These are phyloP conservation scores for Begonia peltatifolia DNA, from an alignment of 306 rosid genomes.

Conservation along the genomic window DNA sequence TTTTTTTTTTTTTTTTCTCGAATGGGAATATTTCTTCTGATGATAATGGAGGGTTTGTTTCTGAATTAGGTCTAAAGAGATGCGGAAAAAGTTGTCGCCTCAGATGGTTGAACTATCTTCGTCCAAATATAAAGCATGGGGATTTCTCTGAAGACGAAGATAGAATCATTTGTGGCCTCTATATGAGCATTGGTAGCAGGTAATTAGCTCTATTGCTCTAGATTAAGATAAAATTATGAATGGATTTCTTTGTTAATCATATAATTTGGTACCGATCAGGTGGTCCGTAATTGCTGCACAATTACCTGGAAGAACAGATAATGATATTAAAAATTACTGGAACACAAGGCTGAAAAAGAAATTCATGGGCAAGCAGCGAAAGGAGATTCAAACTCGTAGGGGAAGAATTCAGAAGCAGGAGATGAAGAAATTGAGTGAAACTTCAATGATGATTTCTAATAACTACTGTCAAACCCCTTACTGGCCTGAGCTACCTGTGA, in stretches of 20 bases:
- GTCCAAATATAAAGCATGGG: constrained; percentile 84
- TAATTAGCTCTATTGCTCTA: constrained; percentile 1
- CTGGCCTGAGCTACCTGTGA: constrained; percentile 50
- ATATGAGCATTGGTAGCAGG: constrained; percentile 87
- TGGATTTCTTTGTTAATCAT: no score
- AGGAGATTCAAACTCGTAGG: constrained; percentile 33
- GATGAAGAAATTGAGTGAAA: constrained; percentile 14
- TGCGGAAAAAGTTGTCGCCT: constrained; percentile 93
- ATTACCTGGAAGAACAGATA: constrained; percentile 80
- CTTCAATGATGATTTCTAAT: constrained; percentile 12
- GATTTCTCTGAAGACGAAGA: constrained; percentile 89
- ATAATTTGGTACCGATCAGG: no score
- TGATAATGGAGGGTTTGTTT: not conserved
- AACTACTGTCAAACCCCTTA: constrained; percentile 22
- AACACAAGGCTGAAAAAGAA: constrained; percentile 86
- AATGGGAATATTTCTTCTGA: not conserved
- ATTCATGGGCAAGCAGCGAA: constrained; percentile 69
- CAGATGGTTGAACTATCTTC: constrained; percentile 82
- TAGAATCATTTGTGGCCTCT: constrained; percentile 73
- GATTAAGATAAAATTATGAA: no score
- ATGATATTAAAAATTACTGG: constrained; percentile 91
- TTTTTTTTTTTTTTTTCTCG: no score
- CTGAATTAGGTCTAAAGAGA: constrained; percentile 54
- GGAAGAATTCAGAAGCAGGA: constrained; percentile 22
- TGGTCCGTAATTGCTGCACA: constrained; percentile 94